These are phyloP conservation scores for Ziziphus jujuba DNA, from an alignment of 306 rosid genomes.

Conservation along the genomic window DNA sequence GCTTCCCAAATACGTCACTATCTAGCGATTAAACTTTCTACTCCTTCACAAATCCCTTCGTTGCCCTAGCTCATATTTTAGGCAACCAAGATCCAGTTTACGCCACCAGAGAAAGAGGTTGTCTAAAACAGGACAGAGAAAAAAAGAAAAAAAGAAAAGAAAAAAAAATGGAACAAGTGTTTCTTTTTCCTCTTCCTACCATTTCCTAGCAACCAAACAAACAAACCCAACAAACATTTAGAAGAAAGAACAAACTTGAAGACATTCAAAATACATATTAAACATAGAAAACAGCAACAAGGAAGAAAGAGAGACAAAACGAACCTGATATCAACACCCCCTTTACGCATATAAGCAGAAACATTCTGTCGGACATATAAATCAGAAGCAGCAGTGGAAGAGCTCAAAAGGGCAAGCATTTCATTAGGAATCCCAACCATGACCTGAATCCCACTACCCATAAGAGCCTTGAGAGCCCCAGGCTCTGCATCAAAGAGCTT, in stretches of 20 bases:
- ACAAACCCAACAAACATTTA: background rate
- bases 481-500: conserved; percentile 87
- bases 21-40: background rate
- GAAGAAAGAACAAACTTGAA: background rate
- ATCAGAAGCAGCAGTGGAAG: conserved; percentile 72
- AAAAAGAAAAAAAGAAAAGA: no score
- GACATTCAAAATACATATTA: background rate
- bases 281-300: background rate
- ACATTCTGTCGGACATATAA: conserved; percentile 80
- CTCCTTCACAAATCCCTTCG: background rate
- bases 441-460: conserved; percentile 75
- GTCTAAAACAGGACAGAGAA: background rate
- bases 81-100: background rate
- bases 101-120: background rate
- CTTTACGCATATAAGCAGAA: conserved; percentile 58
- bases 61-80: background rate
- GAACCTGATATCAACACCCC: conserved; percentile 91
- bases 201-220: background rate
- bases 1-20: background rate
- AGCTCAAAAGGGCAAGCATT: conserved; percentile 57
- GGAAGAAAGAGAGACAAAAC: background rate
- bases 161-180: no score
- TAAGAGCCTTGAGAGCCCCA: conserved; percentile 50
- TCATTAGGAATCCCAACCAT: conserved; percentile 93
- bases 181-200: background rate